phyloP scores from a whole-genome alignment of 208 protist species.

The Trypanosoma caninum region DNA sequence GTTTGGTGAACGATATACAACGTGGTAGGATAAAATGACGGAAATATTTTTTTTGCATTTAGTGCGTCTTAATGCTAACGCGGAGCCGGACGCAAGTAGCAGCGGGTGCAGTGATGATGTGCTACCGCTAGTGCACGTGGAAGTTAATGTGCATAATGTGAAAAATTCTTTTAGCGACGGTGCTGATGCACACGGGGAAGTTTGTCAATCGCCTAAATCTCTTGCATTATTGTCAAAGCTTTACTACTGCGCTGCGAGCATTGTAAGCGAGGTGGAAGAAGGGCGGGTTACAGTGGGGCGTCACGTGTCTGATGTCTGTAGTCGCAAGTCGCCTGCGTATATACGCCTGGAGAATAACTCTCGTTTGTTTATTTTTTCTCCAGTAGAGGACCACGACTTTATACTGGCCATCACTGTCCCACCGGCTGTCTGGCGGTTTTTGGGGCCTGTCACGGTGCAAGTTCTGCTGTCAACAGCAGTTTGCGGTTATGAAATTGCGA shows the following conservation, averaged over 20 bases:
- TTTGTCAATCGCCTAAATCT: background rate
- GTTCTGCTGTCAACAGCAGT: conserved; percentile 47
- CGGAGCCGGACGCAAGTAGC: background rate
- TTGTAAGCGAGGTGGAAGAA: conserved; percentile 33
- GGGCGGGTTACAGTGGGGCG: background rate
- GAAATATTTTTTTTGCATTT: conserved; percentile 25
- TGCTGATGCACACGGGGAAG: background rate
- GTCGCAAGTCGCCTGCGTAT: conserved; percentile 3
- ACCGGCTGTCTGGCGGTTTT: conserved; percentile 25
- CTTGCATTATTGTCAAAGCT: conserved; percentile 17
- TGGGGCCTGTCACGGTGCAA: conserved; percentile 33
- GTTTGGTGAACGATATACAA: no score
- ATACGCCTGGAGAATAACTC: conserved; percentile 20
- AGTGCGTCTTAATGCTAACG: conserved; percentile 6
- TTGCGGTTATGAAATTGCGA: conserved; percentile 29
- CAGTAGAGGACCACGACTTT: conserved; percentile 52
- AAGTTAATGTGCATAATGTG: background rate
- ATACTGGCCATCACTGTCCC: conserved; percentile 38
- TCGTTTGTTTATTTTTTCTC: conserved; percentile 36
- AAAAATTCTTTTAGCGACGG: background rate
- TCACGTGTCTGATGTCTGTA: background rate
- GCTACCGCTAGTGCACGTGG: conserved; percentile 2
- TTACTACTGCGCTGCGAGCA: conserved; percentile 35
- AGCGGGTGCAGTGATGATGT: background rate
- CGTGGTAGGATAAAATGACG: conserved; percentile 5